phyloP scores from a whole-genome alignment of 2,329 filamentous ascomycete genomes.

The Pseudohalonectria lignicola region DNA sequence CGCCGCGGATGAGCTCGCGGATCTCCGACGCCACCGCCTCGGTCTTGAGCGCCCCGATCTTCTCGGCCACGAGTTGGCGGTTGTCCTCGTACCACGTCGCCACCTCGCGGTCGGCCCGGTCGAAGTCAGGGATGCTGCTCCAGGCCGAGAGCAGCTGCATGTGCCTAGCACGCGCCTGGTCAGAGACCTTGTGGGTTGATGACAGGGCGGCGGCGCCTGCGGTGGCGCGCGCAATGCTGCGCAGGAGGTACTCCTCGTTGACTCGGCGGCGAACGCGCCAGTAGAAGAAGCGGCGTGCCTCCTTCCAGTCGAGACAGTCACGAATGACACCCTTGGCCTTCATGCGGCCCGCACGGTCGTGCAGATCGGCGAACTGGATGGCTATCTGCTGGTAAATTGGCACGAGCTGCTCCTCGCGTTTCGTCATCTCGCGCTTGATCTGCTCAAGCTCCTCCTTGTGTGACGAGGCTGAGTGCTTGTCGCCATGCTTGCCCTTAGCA shows the following conservation, averaged over 20 bases:
- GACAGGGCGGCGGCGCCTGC: conserved; percentile 15
- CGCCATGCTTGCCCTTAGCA: conserved; percentile 2
- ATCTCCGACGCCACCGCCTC: conserved; percentile 54
- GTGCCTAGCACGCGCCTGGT: conserved; percentile 51
- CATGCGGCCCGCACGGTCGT: conserved; percentile 96
- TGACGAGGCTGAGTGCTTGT: too few species aligned
- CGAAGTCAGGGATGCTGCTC: conserved; percentile 68
- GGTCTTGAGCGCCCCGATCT: conserved; percentile 74
- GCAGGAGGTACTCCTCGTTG: conserved; percentile 95
- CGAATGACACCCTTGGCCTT: conserved; percentile 94
- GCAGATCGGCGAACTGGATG: conserved; percentile 93
- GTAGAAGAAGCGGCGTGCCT: conserved; percentile 96
- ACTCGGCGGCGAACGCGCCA: conserved; percentile 95
- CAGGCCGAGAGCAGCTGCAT: conserved; percentile 72
- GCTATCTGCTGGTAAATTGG: conserved; percentile 93
- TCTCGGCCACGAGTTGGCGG: conserved; percentile 67
- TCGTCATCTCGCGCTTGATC: conserved; percentile 74
- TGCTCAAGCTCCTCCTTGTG: conserved; percentile 62
- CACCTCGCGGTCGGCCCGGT: conserved; percentile 69
- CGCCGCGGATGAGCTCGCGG: conserved; percentile 54
- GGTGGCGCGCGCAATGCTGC: conserved; percentile 56
- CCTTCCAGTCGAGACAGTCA: conserved; percentile 70
- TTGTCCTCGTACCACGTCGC: conserved; percentile 96
- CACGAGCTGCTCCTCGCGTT: conserved; percentile 77
- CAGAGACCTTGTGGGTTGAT: conserved; percentile 6